phyloP scores from a whole-genome alignment of 2,329 filamentous ascomycete species.

The Tolypocladium nubicola region DNA sequence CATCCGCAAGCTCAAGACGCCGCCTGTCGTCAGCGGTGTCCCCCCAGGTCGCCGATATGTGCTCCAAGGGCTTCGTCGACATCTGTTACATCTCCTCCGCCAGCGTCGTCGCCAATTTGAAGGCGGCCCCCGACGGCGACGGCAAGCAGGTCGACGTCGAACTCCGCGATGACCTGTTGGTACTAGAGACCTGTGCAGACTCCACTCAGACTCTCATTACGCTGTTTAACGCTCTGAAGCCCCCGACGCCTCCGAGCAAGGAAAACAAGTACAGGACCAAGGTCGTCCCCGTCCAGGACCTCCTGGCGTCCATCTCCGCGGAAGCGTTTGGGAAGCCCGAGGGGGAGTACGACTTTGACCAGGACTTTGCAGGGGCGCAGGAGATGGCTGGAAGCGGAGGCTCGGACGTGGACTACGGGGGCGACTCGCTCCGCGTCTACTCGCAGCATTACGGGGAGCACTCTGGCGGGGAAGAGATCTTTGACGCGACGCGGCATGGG shows the following conservation, averaged over 20 bases:
- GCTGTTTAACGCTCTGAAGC: constrained; percentile 68
- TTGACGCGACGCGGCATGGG: constrained; percentile 31
- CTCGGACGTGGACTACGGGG: constrained; percentile 18
- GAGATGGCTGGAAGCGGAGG: constrained; percentile 32
- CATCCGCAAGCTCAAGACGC: constrained; percentile 9
- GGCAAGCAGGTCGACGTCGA: constrained; percentile 64
- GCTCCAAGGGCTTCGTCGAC: constrained; percentile 67
- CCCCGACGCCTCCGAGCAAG: constrained; percentile 72
- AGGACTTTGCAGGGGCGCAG: constrained; percentile 47
- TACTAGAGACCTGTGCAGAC: constrained; percentile 92
- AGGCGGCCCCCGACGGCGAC: constrained; percentile 40
- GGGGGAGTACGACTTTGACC: constrained; percentile 52
- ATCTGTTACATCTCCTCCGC: constrained; percentile 83
- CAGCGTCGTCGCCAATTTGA: constrained; percentile 53
- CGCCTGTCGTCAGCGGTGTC: constrained; percentile 26
- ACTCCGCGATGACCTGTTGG: constrained; percentile 72
- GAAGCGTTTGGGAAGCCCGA: constrained; percentile 63
- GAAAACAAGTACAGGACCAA: constrained; percentile 80
- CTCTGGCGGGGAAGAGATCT: constrained; percentile 32
- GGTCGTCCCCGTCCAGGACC: constrained; percentile 74
- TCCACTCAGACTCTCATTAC: constrained; percentile 87
- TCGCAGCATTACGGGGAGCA: constrained; percentile 38
- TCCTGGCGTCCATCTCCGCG: constrained; percentile 82
- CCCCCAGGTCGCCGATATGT: constrained; percentile 44
- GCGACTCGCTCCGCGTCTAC: constrained; percentile 26